Conservation (phyloP, 202 grass and related monocot species). For the Sporobolus alterniflorus region DNA sequence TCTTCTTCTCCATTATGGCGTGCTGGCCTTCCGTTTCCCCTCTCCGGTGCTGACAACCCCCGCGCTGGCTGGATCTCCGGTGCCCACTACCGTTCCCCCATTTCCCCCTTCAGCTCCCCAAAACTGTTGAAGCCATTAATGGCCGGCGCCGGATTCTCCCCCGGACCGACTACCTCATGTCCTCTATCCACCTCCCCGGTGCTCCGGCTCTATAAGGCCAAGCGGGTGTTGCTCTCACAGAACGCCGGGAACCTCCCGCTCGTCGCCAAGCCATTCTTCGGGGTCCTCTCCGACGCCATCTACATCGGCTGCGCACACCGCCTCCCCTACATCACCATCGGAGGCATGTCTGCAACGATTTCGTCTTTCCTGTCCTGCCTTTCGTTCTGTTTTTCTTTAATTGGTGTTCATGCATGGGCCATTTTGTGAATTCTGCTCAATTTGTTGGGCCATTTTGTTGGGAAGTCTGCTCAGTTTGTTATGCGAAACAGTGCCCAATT, state of each 20-base stretch:
- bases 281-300: slow-evolving; percentile 73
- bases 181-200: too few species aligned
- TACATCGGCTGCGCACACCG: slow-evolving; percentile 59
- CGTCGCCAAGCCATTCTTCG: slow-evolving; percentile 85
- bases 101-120: too few species aligned
- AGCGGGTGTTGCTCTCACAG: slow-evolving; percentile 80
- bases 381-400: neutral
- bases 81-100: too few species aligned
- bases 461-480: neutral
- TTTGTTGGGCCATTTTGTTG: neutral
- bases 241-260: slow-evolving; percentile 64
- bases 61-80: too few species aligned
- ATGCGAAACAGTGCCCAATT: neutral
- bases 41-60: too few species aligned
- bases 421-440: neutral
- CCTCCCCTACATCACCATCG: slow-evolving; percentile 77
- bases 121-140: too few species aligned
- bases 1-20: too few species aligned
- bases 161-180: too few species aligned
- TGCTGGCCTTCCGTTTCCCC: too few species aligned
- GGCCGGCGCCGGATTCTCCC: too few species aligned
- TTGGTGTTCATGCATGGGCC: neutral
- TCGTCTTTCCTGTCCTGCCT: neutral
- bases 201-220: too few species aligned
- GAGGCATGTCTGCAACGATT: slow-evolving; percentile 42